Evolutionary conservation across 805 yeast species (phyloP), one percentile per base, ranked within the genome.

Genomic region (Jamesozyma gamospora): DNA sequence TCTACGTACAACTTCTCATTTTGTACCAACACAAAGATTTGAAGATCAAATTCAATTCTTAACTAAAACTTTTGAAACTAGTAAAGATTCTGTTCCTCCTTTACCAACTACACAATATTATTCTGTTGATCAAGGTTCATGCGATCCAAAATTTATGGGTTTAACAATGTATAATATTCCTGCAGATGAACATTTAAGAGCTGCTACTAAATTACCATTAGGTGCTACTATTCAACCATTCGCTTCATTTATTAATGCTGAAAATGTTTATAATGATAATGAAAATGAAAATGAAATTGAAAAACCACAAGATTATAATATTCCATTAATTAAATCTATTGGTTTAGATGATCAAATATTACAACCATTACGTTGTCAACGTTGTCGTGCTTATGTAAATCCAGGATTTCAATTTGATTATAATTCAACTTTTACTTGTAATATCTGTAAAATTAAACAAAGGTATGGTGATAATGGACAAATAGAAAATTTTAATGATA

Each of bases 321-420:
- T 87, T 2, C 94, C 95, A 0, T 69, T 71, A 4, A 78, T 51
- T 8, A 47, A 30, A 4, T n/a, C 34, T 12, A 21, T 31, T 10
- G 40, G 42, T 26, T 40, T 41, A 3, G 29, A 72, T 74, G 64
- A 62, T 31, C 43, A 43, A 16, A 36, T 44, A 9, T 39, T 72
- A 74, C 64, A 62, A 68, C 18, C 95, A 0, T 79, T 94, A 27
- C 74, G 99, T 49, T 92, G 99, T 63, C 74, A 76, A 48, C 79
- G 97, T 45, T 92, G 99, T 64, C 75, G 96, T 41, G 75, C 95
- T 1, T 92, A 87, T 59, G 70, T 87, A 45, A 92, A 90, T 56
- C 94, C 96, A 3, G 74, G 78, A 15, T 81, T 83, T 77, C 78
- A 75, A 48, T 65, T 70, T 39, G 69, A 75, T 5, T 71, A 70